Conservation (phyloP, 2,329 filamentous ascomycete genomes). For the Ploettnerulaceae sp. region DNA sequence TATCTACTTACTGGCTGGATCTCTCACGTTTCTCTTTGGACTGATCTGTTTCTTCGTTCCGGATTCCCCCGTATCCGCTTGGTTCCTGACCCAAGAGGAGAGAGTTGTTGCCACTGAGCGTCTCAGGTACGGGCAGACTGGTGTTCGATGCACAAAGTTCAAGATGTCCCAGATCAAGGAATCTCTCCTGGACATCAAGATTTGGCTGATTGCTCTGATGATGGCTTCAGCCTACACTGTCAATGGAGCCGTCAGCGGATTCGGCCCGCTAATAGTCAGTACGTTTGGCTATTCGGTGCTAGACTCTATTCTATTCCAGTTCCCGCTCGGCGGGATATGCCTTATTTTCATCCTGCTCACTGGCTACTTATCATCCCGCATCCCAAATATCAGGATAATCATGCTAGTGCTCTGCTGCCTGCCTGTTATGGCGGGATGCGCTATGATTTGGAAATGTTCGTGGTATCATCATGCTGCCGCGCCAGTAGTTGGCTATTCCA, state of each 20-base stretch:
- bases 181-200: slow-evolving; percentile 52
- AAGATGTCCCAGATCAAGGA: slow-evolving; percentile 56
- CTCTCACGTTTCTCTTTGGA: slow-evolving; percentile 59
- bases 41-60: slow-evolving; percentile 61
- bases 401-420: slow-evolving; percentile 63
- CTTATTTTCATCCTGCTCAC: slow-evolving; percentile 61
- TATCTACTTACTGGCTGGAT: slow-evolving; percentile 62
- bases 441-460: slow-evolving; percentile 65
- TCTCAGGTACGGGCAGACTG: slow-evolving; percentile 57
- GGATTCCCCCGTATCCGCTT: slow-evolving; percentile 60
- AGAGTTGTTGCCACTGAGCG: slow-evolving; percentile 60
- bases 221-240: slow-evolving; percentile 68
- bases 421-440: slow-evolving; percentile 69
- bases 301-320: slow-evolving; percentile 67
- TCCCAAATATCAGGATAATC: slow-evolving; percentile 59
- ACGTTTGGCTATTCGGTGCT: slow-evolving; percentile 64
- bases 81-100: slow-evolving; percentile 63
- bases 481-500: slow-evolving; percentile 65
- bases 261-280: slow-evolving; percentile 66
- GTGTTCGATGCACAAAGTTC: slow-evolving; percentile 55
- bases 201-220: slow-evolving; percentile 61
- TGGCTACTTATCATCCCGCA: slow-evolving; percentile 56
- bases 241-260: slow-evolving; percentile 66
- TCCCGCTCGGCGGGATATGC: slow-evolving; percentile 66
- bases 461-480: slow-evolving; percentile 61